Conservation (phyloP, 2,329 filamentous ascomycete genomes). For the Pseudocercospora fijiensis region DNA sequence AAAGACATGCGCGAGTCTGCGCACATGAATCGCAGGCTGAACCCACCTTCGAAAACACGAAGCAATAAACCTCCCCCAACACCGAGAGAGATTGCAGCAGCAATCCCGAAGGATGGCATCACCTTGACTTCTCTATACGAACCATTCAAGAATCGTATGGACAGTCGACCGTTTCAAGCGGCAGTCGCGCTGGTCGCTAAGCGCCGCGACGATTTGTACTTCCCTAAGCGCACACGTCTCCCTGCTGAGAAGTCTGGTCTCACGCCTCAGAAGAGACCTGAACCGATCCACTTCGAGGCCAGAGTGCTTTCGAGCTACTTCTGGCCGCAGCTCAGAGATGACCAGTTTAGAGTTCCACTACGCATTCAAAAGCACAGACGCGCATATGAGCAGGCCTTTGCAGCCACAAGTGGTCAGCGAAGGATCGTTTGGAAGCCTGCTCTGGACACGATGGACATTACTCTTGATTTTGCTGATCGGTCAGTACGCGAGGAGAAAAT, state of each 20-base stretch:
- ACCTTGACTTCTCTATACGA: conserved; percentile 35
- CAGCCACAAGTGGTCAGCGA: conserved; percentile 74
- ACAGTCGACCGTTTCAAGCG: conserved; percentile 29
- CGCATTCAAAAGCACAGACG: conserved; percentile 62
- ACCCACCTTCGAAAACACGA: conserved; percentile 26
- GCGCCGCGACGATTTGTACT: conserved; percentile 33
- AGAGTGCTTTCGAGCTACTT: conserved; percentile 90
- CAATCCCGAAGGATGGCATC: conserved; percentile 40
- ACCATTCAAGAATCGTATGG: conserved; percentile 33
- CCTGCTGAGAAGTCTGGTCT: conserved; percentile 20
- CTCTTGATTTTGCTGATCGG: conserved; percentile 80
- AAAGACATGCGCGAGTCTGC: conserved; percentile 83
- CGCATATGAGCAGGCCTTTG: conserved; percentile 72
- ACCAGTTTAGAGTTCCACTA: conserved; percentile 64
- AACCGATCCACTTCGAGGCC: conserved; percentile 21
- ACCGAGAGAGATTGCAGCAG: conserved; percentile 36
- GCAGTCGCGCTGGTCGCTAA: conserved; percentile 32
- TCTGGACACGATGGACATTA: conserved; percentile 70
- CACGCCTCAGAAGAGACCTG: conserved; percentile 9
- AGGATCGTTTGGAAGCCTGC: conserved; percentile 87
- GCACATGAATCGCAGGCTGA: conserved; percentile 54
- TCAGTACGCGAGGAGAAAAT: conserved; percentile 68
- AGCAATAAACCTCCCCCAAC: conserved; percentile 27
- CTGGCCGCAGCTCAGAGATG: conserved; percentile 79
- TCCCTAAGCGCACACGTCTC: conserved; percentile 32